A percentile compares a stretch with the other conserved stretches of the same genome.
Evolutionary conservation across 176 grass and related monocot genomes (phyloP).

Genomic region (Carex pumila): DNA sequence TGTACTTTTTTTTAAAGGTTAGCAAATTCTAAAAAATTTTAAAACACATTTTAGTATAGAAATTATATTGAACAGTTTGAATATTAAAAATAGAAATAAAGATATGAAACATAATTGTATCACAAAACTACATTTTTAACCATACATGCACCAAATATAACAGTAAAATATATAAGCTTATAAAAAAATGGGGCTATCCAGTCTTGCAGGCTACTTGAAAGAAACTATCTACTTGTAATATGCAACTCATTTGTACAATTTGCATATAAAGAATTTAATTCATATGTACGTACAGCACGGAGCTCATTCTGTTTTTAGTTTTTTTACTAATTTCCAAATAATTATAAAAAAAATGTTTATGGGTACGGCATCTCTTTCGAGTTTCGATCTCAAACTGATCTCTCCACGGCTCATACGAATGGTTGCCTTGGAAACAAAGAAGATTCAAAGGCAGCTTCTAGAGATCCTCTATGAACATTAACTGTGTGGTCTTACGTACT

Average conservation of each 20-base stretch:
- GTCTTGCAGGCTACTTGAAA: not conserved
- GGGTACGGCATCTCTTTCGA: not conserved
- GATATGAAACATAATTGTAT: too few relatives aligned
- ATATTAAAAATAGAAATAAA: too few relatives aligned
- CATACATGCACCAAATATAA: not conserved
- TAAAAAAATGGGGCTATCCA: not conserved
- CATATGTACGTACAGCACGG: not conserved
- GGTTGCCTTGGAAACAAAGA: not conserved
- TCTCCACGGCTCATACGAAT: not conserved
- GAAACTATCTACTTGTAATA: not conserved
- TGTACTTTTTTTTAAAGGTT: too few relatives aligned
- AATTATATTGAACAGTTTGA: fast-evolving
- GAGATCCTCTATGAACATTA: not conserved
- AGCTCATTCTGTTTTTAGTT: too few relatives aligned
- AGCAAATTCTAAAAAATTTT: too few relatives aligned
- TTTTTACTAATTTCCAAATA: too few relatives aligned
- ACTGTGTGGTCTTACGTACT: not conserved
- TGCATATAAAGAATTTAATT: not conserved
- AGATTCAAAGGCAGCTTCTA: not conserved
- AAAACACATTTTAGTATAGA: too few relatives aligned
- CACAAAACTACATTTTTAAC: too few relatives aligned
- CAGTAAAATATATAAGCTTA: not conserved
- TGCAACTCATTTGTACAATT: not conserved
- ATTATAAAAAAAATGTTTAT: too few relatives aligned
- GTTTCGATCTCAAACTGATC: not conserved